Base-by-base conservation (phyloP, 257 asterid species). In the Solanum ossicruentum region DNA sequence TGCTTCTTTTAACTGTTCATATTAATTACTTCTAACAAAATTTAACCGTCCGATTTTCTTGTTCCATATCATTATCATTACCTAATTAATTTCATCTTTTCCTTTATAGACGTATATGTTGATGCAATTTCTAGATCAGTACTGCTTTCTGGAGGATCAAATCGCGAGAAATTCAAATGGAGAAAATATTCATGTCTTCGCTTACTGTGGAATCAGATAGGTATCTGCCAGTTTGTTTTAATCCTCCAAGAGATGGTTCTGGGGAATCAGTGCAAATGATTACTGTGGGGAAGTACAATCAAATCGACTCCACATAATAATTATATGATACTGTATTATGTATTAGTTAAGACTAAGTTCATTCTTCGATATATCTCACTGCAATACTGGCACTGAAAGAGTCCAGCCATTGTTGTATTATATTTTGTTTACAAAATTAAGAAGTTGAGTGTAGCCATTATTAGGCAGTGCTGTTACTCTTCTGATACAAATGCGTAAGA, bases 161-260 rank as follows among this genome's bases (percentile, higher is more conserved):
- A 92, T 84, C 79, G 13, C 39, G 9, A n/a, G 77, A 18, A 60
- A 69, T 1, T 88, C 57, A 70, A 3, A 1, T 2, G 47, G 11
- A 43, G 47, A 23, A 3, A 18, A 16, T 28, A 8, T 52, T 57
- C 65, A 57, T 39, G 17, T 57, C 60, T 72, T 84, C n/a, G 92
- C 98, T 69, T 93, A 93, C n/a, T n/a, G n/a, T n/a, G n/a, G 92
- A 88, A 12, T 83, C 87, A 0, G 88, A 90, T 7, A 94, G 89
- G 39, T 91, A 43, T 20, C 83, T 93, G 7, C 98, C 96, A 1
- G 89, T 86, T 1, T 15, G 83, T 51, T 93, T 94, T 84, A 60
- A 32, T 55, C 95, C 97, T 1, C 67, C 98, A 0, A 87, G 97
- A 70, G 89, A 92, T 84, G 96, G 98, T 2, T 89, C 91, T 18